Conservation (phyloP, 176 grass and related monocot genomes). For the Eleusine indica region DNA sequence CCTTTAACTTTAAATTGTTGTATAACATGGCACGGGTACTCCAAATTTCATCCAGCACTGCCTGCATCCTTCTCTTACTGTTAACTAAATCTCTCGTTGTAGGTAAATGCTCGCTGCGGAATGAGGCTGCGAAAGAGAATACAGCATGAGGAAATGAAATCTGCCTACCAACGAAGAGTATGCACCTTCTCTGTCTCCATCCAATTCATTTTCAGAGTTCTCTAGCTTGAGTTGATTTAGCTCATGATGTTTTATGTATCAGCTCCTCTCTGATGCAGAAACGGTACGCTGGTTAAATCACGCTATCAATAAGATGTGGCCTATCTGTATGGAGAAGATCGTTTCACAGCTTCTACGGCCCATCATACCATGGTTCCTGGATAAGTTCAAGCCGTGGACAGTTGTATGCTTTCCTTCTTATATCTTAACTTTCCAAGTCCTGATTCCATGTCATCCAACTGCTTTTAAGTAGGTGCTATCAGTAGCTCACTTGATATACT, state of each 20-base stretch:
- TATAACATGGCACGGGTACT: too few relatives aligned
- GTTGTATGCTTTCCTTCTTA: conserved; percentile 64
- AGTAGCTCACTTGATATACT: conserved; percentile 37
- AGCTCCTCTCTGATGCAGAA: conserved; percentile 94
- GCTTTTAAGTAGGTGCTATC: not conserved
- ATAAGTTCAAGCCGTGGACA: conserved; percentile 95
- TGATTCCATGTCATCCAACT: conserved; percentile 16
- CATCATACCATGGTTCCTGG: conserved; percentile 96
- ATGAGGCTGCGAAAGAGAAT: conserved; percentile 70
- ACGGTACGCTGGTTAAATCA: conserved; percentile 95
- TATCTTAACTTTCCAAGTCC: conserved; percentile 9
- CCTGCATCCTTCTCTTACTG: not conserved
- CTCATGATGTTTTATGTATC: conserved; percentile 51
- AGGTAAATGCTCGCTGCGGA: conserved; percentile 74
- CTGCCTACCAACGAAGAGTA: conserved; percentile 81
- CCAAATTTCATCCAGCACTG: not conserved
- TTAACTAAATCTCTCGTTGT: conserved; percentile 6
- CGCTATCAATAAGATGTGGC: conserved; percentile 89
- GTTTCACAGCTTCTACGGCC: conserved; percentile 79
- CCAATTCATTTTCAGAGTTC: conserved; percentile 1
- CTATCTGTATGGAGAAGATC: conserved; percentile 94
- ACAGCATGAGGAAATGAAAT: conserved; percentile 79
- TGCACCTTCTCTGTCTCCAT: conserved; percentile 39
- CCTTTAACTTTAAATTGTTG: too few relatives aligned
- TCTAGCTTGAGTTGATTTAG: conserved; percentile 18